Percentiles rank a stretch among this genome's conserved stretches.
Conservation (phyloP, 495 filamentous ascomycete species). For the Hyaloscypha variabilis region DNA sequence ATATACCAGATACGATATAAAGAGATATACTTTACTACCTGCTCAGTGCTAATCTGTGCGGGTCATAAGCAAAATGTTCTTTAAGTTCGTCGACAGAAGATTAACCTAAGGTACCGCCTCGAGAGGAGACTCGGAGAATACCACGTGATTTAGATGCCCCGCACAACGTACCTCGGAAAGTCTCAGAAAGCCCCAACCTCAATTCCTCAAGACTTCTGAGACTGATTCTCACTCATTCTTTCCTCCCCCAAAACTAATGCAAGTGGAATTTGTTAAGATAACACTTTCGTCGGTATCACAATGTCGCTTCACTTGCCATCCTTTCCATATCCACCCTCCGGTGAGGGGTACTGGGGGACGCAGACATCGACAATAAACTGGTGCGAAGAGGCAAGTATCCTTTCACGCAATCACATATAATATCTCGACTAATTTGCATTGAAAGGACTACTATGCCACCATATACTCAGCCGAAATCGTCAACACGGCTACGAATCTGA, state of each 20-base stretch:
- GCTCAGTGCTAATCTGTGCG: no score
- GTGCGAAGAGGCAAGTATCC: conserved; percentile 68
- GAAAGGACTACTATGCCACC: conserved; percentile 61
- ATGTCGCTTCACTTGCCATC: conserved; percentile 7
- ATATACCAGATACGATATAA: neutral
- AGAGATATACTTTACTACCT: neutral
- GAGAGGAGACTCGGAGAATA: no score
- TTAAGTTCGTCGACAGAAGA: no score
- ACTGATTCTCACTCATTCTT: no score
- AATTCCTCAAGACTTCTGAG: no score
- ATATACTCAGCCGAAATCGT: conserved; percentile 62
- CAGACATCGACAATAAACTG: conserved; percentile 88
- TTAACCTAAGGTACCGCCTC: no score
- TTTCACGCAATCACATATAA: neutral
- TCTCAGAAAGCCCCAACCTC: no score
- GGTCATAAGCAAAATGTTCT: no score
- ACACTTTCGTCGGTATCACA: neutral
- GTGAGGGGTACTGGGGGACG: conserved; percentile 75
- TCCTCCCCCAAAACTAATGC: no score
- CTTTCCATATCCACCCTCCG: conserved; percentile 58
- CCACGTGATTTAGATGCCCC: no score
- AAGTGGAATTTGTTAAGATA: no score
- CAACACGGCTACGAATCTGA: conserved; percentile 75
- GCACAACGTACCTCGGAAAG: no score
- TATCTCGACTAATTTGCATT: conserved; percentile 17